Evolutionary conservation across 2,329 filamentous ascomycete genomes (phyloP).

Genomic region (Penicillium sp.): DNA sequence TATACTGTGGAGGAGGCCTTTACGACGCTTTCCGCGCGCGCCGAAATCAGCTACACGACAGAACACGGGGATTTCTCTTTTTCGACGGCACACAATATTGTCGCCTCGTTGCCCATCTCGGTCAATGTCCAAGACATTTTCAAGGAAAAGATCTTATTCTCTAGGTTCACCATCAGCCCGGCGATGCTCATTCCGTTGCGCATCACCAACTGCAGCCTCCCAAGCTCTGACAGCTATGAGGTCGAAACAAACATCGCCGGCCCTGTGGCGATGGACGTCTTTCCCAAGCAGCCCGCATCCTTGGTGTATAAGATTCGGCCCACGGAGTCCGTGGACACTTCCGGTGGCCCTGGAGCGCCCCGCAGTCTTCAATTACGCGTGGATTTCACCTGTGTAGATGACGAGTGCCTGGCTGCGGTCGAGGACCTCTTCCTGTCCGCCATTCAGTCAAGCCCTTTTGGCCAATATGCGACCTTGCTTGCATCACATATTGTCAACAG

Average conservation of each 20-base stretch:
- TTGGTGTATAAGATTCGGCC: conserved; percentile 68
- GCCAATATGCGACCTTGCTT: conserved; percentile 46
- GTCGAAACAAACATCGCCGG: conserved; percentile 45
- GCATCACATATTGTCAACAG: conserved; percentile 45
- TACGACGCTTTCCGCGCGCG: conserved; percentile 61
- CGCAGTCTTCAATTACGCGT: conserved; percentile 55
- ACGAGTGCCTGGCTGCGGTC: conserved; percentile 56
- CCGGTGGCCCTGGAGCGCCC: conserved; percentile 16
- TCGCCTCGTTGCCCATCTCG: conserved; percentile 73
- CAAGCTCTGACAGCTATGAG: conserved; percentile 61
- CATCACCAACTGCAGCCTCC: conserved; percentile 63
- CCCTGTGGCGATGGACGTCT: conserved; percentile 54
- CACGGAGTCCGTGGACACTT: conserved; percentile 11
- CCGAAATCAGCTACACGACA: conserved; percentile 72
- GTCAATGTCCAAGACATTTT: conserved; percentile 97
- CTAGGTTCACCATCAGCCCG: conserved; percentile 83
- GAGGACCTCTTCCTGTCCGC: conserved; percentile 43
- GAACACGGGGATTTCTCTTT: conserved; percentile 60
- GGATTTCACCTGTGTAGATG: conserved; percentile 68
- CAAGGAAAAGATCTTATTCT: conserved; percentile 74
- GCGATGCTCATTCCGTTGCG: conserved; percentile 68
- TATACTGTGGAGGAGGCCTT: conserved; percentile 79
- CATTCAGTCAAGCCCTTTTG: conserved; percentile 45
- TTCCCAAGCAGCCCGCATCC: conserved; percentile 73
- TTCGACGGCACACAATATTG: conserved; percentile 56